phyloP scores from a whole-genome alignment of 768 basidiomycete species.

The Lentinus tigrinus region DNA sequence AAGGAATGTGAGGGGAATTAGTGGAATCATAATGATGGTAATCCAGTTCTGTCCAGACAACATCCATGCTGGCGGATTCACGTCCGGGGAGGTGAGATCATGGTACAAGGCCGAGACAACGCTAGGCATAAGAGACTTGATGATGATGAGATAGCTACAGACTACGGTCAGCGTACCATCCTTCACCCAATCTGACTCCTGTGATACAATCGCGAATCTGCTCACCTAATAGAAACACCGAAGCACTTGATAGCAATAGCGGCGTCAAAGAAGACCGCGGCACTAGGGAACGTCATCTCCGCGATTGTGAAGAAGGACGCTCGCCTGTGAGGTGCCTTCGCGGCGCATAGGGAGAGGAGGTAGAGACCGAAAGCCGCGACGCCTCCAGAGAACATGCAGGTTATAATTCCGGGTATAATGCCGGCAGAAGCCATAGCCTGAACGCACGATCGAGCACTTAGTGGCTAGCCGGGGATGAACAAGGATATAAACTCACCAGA shows the following conservation, averaged over 20 bases:
- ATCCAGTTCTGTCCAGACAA: conserved; percentile 84
- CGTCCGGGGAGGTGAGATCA: conserved; percentile 62
- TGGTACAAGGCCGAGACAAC: conserved; percentile 84
- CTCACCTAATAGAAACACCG: conserved; percentile 89
- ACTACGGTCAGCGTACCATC: not conserved
- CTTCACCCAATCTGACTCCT: too few species aligned
- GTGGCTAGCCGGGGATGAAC: not conserved
- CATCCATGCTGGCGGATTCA: conserved; percentile 73
- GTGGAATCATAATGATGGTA: conserved; percentile 67
- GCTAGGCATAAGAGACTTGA: conserved; percentile 91
- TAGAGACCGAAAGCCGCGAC: conserved; percentile 87
- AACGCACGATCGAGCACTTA: not conserved
- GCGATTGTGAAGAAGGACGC: conserved; percentile 84
- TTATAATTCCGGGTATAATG: conserved; percentile 85
- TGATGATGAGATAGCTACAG: conserved; percentile 81
- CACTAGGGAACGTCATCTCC: conserved; percentile 85
- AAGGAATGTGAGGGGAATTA: conserved; percentile 82
- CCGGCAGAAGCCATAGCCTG: conserved; percentile 91
- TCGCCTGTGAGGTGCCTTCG: conserved; percentile 66
- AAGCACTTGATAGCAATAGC: conserved; percentile 97
- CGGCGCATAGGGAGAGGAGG: conserved; percentile 81
- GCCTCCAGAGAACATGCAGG: conserved; percentile 77
- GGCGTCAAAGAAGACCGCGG: conserved; percentile 86
- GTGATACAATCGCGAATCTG: not conserved
- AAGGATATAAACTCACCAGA: conserved; percentile 46